Base-by-base conservation (phyloP, 768 basidiomycete genomes). In the Trametes meyenii region DNA sequence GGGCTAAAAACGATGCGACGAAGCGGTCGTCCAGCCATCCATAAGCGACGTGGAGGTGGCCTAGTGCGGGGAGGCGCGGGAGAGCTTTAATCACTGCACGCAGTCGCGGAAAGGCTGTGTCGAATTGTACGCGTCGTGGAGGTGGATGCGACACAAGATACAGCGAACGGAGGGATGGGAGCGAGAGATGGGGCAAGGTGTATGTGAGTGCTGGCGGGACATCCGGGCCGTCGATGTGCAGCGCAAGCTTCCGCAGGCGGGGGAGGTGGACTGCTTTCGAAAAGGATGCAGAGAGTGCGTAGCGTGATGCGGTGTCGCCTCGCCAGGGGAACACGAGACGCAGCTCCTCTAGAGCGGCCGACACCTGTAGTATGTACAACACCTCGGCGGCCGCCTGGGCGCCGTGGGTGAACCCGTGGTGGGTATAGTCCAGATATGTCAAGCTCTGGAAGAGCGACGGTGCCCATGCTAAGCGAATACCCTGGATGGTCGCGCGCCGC, bases 371-470 rank as follows among this genome's bases (percentile, higher is more conserved):
- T 72, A 89, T 83, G 26, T 77, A 75, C 42, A 87, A 67, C 48
- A 89, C 75, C 67, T 90, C 88, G 29, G 78, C 68, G 10, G 85
- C 78, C 2, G 86, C 84, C 55, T 81, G 78, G 61, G 80, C 74
- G 5, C 84, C 88, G 19, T 71, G 73, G 40, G 81, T 87, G 72
- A 89, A 88, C 21, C 85, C 84, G 60, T 89, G 88, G 66, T 90
- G 88, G 1, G 85, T 85, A 65, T 89, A 90, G 71, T 90, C 85
- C 44, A 91, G 78, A 67, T 76, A 83, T 6, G 80, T 82, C 45
- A 90, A 76, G 68, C 86, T 85, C 40, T 76, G 75, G 66, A 85
- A 90, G 36, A 90, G 75, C 11, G 81, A 81, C 36, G 87, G 84
- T 13, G 81, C 69, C 87, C 88, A 89, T 3, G 78, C 73, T 53